Evolutionary conservation across 139 green algal genomes (phyloP), one percentile per base, ranked within the genome.

Genomic region (Pleodorina starrii): DNA sequence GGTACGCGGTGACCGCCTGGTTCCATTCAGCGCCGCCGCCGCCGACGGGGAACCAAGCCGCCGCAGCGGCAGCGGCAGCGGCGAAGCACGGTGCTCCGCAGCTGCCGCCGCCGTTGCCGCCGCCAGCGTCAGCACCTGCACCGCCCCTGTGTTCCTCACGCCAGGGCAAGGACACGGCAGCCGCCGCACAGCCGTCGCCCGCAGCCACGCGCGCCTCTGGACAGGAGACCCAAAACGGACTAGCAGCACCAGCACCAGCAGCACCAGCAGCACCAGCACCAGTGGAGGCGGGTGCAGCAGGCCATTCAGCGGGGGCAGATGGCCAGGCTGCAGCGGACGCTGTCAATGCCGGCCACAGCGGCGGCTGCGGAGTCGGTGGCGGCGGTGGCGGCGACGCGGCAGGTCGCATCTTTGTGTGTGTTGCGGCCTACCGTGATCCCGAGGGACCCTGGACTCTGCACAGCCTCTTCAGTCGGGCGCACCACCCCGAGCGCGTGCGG

Each of bases 361-460:
- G 48, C 23, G 5, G 46, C 77, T 17, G 6, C 76, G 48, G 5
- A 0, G 76, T 11, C 50, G 38, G 3, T 40, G 29, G 12, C 32
- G 14, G 36, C 54, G 44, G 38, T 66, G 40, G 25, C 21, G 68
- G 66, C 87, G 27, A 5, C 27, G 36, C 10, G 35, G 5, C 51
- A 42, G 3, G 48, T 50, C 76, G 54, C 74, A 97, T 98, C 73
- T 97, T 97, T 91, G 95, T 98, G 40, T 95, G 92, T n/a, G 88
- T 98, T 17, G 93, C 92, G 0, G 89, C 93, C 2, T 98, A 96
- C 66, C 82, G 96, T 0, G 95, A 98, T 85, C 90, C 91, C 42
- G 96, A 98, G 89, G 93, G 88, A 11, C 89, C 91, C 44, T 96
- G 94, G 94, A 98, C 96, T 17, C 63, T 88, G 63, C 82, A 88